Conservation (phyloP, 192 early-diverging fungal species). For the Diversispora epigaea region DNA sequence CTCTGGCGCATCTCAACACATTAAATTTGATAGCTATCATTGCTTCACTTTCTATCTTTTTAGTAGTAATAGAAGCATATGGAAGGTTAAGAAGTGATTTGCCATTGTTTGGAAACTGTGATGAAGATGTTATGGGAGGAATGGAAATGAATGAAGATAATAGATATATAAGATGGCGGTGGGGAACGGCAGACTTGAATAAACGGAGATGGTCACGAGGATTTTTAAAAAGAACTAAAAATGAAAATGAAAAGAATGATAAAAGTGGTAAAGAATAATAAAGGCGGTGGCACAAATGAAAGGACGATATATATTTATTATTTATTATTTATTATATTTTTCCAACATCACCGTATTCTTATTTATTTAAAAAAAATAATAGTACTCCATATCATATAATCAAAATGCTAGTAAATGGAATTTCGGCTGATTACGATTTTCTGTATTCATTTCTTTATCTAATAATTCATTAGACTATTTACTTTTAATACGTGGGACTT, state of each 20-base stretch:
- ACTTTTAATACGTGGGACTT: too few relatives aligned
- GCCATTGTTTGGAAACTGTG: constrained; percentile 23
- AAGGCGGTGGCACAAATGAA: too few relatives aligned
- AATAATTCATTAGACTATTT: too few relatives aligned
- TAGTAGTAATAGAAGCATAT: constrained; percentile 33
- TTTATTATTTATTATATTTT: too few relatives aligned
- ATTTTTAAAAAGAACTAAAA: constrained; percentile 5
- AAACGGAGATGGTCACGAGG: constrained; percentile 2
- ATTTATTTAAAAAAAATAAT: too few relatives aligned
- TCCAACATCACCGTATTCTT: too few relatives aligned
- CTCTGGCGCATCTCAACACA: constrained; percentile 21
- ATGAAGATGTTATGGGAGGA: constrained; percentile 9
- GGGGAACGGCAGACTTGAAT: constrained; percentile 6
- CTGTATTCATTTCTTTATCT: too few relatives aligned
- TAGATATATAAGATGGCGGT: constrained; percentile 26
- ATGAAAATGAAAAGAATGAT: not conserved
- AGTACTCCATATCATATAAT: too few relatives aligned
- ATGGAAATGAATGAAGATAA: too few relatives aligned
- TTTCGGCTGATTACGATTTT: too few relatives aligned
- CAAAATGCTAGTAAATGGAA: too few relatives aligned
- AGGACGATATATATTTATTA: too few relatives aligned
- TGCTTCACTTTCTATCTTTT: constrained; percentile 6
- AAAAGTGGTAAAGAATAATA: not conserved
- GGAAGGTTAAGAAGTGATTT: constrained; percentile 18
- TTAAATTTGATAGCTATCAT: constrained; percentile 21